Evolutionary conservation across 768 basidiomycete species (phyloP).

Genomic region (Rhizopogon roseolus): DNA sequence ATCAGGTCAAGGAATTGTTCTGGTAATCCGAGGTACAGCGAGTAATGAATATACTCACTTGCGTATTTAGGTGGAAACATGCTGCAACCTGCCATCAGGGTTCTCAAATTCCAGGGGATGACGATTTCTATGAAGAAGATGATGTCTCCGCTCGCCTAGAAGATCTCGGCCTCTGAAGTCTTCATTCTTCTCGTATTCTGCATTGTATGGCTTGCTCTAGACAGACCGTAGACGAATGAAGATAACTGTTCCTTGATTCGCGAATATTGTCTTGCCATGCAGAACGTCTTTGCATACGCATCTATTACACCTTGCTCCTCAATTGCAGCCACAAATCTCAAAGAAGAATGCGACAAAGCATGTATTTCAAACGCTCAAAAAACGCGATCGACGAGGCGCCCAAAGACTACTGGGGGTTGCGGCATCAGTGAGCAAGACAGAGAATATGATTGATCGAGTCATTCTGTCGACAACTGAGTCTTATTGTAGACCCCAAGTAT

Average conservation of each 20-base stretch:
- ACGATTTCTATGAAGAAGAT: constrained; percentile 54
- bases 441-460: too few species aligned
- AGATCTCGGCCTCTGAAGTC: constrained; percentile 8
- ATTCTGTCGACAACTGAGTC: neutral
- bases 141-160: constrained; percentile 29
- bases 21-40: constrained; percentile 44
- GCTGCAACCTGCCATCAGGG: constrained; percentile 72
- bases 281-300: too few species aligned
- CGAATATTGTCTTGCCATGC: neutral
- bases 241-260: too few species aligned
- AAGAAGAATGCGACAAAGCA: too few species aligned
- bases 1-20: constrained; percentile 66
- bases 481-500: neutral
- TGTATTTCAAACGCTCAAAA: too few species aligned
- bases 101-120: constrained; percentile 49
- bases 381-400: too few species aligned
- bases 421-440: too few species aligned
- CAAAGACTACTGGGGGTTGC: too few species aligned
- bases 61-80: constrained; percentile 67
- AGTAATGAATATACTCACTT: constrained; percentile 4
- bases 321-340: too few species aligned
- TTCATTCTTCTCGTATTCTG: neutral
- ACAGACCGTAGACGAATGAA: too few species aligned
- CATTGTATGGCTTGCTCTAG: neutral
- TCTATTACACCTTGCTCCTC: too few species aligned